phyloP scores from a whole-genome alignment of 2,329 filamentous ascomycete species.

The Diplocarpon rosae region DNA sequence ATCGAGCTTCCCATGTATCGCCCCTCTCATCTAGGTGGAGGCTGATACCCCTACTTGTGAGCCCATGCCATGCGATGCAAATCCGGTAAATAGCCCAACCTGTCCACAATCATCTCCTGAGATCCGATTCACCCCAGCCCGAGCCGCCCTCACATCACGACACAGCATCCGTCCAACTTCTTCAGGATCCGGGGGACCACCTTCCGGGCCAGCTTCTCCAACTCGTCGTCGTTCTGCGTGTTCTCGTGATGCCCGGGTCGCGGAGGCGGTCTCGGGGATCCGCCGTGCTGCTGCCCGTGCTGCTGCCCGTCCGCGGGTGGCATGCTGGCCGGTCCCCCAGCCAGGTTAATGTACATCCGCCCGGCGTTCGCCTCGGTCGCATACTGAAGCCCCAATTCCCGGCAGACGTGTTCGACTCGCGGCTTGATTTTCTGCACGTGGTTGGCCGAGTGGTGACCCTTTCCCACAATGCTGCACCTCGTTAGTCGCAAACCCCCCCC shows the following conservation, averaged over 20 bases:
- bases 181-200: slow-evolving; percentile 24
- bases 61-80: too few species aligned
- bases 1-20: too few species aligned
- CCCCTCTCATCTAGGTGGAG: too few species aligned
- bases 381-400: slow-evolving; percentile 72
- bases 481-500: neutral
- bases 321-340: slow-evolving; percentile 53
- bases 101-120: neutral
- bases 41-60: too few species aligned
- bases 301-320: slow-evolving; percentile 34
- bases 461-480: slow-evolving; percentile 64
- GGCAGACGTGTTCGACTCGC: slow-evolving; percentile 79
- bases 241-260: slow-evolving; percentile 27
- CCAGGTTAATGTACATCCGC: slow-evolving; percentile 77
- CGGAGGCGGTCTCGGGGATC: slow-evolving; percentile 29
- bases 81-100: neutral
- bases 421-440: slow-evolving; percentile 93
- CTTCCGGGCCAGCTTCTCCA: slow-evolving; percentile 26
- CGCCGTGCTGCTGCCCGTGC: slow-evolving; percentile 27
- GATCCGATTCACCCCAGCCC: neutral
- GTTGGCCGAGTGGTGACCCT: slow-evolving; percentile 74
- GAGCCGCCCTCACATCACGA: slow-evolving; percentile 20
- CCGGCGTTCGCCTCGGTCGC: slow-evolving; percentile 82
- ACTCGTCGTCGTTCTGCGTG: slow-evolving; percentile 24
- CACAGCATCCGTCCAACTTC: slow-evolving; percentile 26